Evolutionary conservation across 257 asterid species (phyloP).

Genomic region (Leptodermis oblonga): DNA sequence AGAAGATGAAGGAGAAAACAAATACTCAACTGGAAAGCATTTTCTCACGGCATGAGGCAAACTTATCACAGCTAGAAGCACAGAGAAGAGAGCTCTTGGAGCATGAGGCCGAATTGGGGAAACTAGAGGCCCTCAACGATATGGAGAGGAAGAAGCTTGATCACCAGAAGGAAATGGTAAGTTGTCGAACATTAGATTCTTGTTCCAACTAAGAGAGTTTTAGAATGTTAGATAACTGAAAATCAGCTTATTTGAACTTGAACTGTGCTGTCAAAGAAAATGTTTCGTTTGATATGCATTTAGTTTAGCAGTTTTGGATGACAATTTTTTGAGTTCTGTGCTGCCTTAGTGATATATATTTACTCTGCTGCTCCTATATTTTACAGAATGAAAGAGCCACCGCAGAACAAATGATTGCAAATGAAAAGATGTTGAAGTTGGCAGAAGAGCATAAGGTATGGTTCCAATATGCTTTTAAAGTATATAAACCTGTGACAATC

Average conservation of each 20-base stretch:
- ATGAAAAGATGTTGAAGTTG: too few species aligned
- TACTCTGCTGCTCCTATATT: too few species aligned
- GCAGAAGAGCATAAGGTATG: conserved; percentile 66
- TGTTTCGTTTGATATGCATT: neutral
- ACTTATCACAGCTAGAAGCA: too few species aligned
- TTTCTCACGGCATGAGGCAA: conserved; percentile 7
- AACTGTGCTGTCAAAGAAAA: neutral
- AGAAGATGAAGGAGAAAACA: conserved; percentile 18
- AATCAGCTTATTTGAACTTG: too few species aligned
- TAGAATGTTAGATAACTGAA: too few species aligned
- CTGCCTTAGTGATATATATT: too few species aligned
- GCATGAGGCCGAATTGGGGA: conserved; percentile 33
- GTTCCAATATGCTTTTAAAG: neutral
- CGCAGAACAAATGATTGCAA: conserved; percentile 55
- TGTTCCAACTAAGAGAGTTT: too few species aligned
- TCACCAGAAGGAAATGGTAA: conserved; percentile 37
- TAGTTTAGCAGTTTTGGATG: neutral
- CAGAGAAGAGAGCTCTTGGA: conserved; percentile 8
- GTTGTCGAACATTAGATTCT: neutral
- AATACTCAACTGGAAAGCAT: conserved; percentile 8
- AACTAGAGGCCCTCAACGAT: conserved; percentile 43
- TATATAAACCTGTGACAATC: conserved; percentile 5
- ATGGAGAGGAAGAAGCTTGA: conserved; percentile 25
- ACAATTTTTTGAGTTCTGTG: too few species aligned
- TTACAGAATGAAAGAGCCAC: conserved; percentile 68